Evolutionary conservation across 2,329 filamentous ascomycete species (phyloP).

Genomic region (Pseudogymnoascus sp.): DNA sequence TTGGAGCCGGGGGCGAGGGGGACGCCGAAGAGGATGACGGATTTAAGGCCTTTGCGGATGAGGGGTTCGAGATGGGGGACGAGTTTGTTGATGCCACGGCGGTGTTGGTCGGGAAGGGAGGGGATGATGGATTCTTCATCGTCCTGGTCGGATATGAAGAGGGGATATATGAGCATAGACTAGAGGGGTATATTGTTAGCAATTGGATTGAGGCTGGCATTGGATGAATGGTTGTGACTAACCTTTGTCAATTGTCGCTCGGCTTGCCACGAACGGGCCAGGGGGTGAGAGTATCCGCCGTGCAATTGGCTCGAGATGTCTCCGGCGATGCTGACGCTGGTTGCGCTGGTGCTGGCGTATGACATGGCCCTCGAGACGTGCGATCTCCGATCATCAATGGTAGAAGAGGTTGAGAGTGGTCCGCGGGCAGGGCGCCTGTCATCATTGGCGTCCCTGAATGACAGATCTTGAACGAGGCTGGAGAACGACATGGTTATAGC

Average conservation of each 20-base stretch:
- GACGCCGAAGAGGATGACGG: constrained; percentile 93
- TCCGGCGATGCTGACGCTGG: constrained; percentile 61
- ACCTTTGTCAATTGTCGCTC: constrained; percentile 83
- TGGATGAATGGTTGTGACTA: constrained; percentile 20
- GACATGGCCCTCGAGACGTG: constrained; percentile 58
- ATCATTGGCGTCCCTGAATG: constrained; percentile 46
- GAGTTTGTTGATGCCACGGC: constrained; percentile 79
- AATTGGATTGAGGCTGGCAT: not conserved
- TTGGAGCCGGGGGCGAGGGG: constrained; percentile 75
- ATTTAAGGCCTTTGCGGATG: constrained; percentile 80
- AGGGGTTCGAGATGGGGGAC: constrained; percentile 79
- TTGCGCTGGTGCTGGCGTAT: constrained; percentile 59
- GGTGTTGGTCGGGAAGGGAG: constrained; percentile 83
- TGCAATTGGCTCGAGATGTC: constrained; percentile 80
- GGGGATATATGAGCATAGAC: constrained; percentile 97
- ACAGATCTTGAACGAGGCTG: constrained; percentile 57
- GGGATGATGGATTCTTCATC: constrained; percentile 88
- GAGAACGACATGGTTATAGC: constrained; percentile 54
- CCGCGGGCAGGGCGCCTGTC: constrained; percentile 40
- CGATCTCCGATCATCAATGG: constrained; percentile 52
- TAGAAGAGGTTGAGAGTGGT: constrained; percentile 35
- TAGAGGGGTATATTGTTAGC: constrained; percentile 30
- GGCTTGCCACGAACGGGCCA: constrained; percentile 74
- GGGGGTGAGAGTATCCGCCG: constrained; percentile 72
- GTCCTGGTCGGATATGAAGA: constrained; percentile 91